phyloP scores from a whole-genome alignment of 345 rosid species.

The Hypericum androsaemum region DNA sequence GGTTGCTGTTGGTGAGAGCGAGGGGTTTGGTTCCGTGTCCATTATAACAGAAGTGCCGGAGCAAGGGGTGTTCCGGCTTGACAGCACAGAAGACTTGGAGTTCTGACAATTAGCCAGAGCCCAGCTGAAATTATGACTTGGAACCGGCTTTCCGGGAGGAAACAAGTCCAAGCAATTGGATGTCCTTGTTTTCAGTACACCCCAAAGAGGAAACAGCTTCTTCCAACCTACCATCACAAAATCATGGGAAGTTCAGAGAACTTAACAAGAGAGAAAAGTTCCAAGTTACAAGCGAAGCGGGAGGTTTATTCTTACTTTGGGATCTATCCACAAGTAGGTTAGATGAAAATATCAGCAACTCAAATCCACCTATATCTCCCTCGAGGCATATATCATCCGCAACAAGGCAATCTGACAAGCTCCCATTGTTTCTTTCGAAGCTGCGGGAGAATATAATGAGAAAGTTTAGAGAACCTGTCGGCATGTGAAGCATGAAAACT shows the following conservation, averaged over 20 bases:
- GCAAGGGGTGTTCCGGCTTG: slow-evolving; percentile 6
- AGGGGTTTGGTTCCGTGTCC: slow-evolving; percentile 4
- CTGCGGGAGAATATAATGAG: no score
- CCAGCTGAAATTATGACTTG: slow-evolving; percentile 3
- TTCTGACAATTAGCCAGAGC: slow-evolving; percentile 5
- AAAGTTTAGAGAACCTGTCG: no score
- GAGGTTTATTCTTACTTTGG: no score
- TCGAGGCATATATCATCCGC: no score
- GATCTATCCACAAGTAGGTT: no score
- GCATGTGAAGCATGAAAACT: no score
- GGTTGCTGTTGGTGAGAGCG: background rate
- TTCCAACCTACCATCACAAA: slow-evolving; percentile 21
- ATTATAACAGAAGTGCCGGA: background rate
- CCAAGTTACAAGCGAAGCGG: background rate
- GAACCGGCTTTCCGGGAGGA: background rate
- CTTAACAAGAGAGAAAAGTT: slow-evolving; percentile 1
- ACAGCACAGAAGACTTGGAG: background rate
- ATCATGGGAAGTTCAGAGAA: slow-evolving; percentile 1
- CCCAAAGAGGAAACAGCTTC: slow-evolving; percentile 19
- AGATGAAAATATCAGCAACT: no score
- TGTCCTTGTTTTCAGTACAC: slow-evolving; percentile 19
- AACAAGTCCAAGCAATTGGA: background rate
- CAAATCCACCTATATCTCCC: no score
- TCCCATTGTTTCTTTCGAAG: no score
- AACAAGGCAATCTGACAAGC: no score